Conservation (phyloP, 1,284 basidiomycete species). For the Irpex sp. region DNA sequence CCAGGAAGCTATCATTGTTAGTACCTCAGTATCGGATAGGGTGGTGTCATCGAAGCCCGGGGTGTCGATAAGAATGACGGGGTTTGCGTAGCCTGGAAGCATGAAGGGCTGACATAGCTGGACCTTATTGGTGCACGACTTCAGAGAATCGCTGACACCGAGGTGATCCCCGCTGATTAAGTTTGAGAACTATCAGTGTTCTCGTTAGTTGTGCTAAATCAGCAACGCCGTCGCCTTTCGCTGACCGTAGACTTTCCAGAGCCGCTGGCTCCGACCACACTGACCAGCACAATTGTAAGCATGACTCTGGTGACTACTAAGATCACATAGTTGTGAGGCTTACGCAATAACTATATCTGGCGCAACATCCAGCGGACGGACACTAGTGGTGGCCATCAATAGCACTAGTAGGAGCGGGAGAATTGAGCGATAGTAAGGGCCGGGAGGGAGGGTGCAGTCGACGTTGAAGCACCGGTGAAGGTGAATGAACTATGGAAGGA, state of each 20-base stretch:
- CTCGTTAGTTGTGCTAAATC: background rate
- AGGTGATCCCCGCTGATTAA: slow-evolving; percentile 12
- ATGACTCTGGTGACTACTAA: background rate
- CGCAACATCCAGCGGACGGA: background rate
- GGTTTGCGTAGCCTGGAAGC: slow-evolving; percentile 19
- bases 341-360: background rate
- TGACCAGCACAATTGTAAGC: background rate
- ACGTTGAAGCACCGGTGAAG: background rate
- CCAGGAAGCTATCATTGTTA: slow-evolving; percentile 13
- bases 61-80: slow-evolving; percentile 27
- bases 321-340: background rate
- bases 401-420: background rate
- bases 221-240: background rate
- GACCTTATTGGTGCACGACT: slow-evolving; percentile 19
- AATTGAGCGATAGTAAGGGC: background rate
- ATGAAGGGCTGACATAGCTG: slow-evolving; percentile 24
- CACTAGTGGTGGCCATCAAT: background rate
- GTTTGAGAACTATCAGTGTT: slow-evolving; percentile 14
- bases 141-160: slow-evolving; percentile 9
- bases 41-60: slow-evolving; percentile 32
- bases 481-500: background rate
- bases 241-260: background rate
- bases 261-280: background rate
- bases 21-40: slow-evolving; percentile 26
- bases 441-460: background rate